These are phyloP conservation scores for Acacia confusa DNA, from an alignment of 306 rosid species.

Conservation along the genomic window DNA sequence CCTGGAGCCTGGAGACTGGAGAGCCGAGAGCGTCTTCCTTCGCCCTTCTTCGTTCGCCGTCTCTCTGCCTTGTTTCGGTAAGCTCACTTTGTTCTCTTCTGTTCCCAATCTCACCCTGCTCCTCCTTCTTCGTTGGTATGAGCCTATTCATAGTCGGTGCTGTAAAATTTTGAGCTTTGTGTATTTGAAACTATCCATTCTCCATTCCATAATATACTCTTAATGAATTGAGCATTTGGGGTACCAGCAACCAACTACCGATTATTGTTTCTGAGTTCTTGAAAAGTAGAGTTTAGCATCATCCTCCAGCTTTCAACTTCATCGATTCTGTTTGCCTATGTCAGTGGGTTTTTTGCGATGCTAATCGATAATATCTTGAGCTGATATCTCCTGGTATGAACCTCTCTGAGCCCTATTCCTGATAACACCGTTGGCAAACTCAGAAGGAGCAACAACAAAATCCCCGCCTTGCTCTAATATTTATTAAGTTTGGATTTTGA, in stretches of 20 bases:
- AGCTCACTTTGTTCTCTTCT: background rate
- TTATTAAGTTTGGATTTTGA: background rate
- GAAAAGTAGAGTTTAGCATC: slow-evolving; percentile 47
- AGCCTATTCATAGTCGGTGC: slow-evolving; percentile 27
- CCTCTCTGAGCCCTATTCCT: slow-evolving; percentile 69
- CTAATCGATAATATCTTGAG: slow-evolving; percentile 33
- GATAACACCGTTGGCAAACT: slow-evolving; percentile 77
- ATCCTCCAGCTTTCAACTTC: slow-evolving; percentile 51
- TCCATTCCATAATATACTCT: slow-evolving; percentile 40
- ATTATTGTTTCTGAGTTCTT: slow-evolving; percentile 74
- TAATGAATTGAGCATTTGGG: slow-evolving; percentile 52
- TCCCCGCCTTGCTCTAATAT: slow-evolving; percentile 55
- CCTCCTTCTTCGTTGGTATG: background rate
- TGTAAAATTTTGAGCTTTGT: slow-evolving; percentile 30
- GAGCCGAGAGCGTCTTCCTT: background rate
- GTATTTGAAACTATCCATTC: slow-evolving; percentile 34
- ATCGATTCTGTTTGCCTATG: slow-evolving; percentile 71
- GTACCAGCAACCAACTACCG: slow-evolving; percentile 80
- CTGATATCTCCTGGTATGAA: slow-evolving; percentile 53
- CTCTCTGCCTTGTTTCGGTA: background rate
- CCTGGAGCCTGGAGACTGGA: too few species aligned
- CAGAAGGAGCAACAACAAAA: slow-evolving; percentile 66
- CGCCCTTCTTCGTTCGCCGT: background rate
- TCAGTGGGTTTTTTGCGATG: slow-evolving; percentile 72
- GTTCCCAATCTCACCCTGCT: background rate